A percentile compares a stretch with the other conserved stretches of the same genome.
These are phyloP conservation scores for Aphanomyces euteiches DNA, from an alignment of 352 stramenopile genomes.

Conservation along the genomic window DNA sequence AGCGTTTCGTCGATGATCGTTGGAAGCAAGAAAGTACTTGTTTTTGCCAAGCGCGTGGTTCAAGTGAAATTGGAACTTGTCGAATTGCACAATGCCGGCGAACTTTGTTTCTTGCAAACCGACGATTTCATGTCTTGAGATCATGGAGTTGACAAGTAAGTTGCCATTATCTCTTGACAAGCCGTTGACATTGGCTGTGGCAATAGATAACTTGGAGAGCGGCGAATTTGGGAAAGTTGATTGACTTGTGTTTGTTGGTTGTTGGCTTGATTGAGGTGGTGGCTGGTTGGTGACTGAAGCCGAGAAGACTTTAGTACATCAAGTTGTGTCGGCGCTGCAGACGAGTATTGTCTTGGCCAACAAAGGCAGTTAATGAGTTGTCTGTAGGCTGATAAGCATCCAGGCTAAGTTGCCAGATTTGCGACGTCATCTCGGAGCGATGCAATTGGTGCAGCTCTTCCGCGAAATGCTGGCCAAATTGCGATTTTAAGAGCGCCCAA, in stretches of 20 bases:
- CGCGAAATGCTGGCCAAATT: neutral
- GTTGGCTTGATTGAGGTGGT: too few species aligned
- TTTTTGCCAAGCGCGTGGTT: neutral
- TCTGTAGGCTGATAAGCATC: too few species aligned
- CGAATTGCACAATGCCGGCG: neutral
- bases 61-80: conserved; percentile 6
- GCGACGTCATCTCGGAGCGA: too few species aligned
- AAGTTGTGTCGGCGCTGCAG: too few species aligned
- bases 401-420: too few species aligned
- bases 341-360: too few species aligned
- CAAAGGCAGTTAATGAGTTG: too few species aligned
- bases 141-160: neutral
- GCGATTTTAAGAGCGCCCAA: neutral
- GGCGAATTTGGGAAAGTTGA: too few species aligned
- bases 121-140: neutral
- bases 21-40: conserved; percentile 17
- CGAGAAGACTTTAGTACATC: too few species aligned
- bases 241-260: too few species aligned
- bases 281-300: too few species aligned
- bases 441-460: neutral
- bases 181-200: conserved; percentile 10
- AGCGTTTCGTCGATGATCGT: neutral
- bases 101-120: conserved; percentile 14
- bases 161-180: conserved; percentile 1
- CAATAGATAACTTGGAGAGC: neutral